A percentile compares a stretch with the other conserved stretches of the same genome.
Conservation (phyloP, 2,329 filamentous ascomycete species). For the Aspergillus thermomutatus region DNA sequence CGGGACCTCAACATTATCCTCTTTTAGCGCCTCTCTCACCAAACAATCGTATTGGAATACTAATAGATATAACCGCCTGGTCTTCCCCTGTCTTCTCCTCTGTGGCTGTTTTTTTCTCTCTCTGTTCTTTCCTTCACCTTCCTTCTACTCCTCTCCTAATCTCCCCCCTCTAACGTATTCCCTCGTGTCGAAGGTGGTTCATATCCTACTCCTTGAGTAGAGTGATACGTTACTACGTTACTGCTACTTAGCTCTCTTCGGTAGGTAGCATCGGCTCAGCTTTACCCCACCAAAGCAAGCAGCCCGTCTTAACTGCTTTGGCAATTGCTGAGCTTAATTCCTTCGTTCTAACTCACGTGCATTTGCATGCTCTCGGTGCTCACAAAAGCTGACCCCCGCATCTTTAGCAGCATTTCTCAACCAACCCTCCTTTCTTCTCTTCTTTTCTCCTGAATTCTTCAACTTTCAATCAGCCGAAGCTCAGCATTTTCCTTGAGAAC, state of each 20-base stretch:
- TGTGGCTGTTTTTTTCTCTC: slow-evolving; percentile 1
- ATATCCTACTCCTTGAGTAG: not conserved
- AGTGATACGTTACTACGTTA: not conserved
- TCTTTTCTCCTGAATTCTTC: not conserved
- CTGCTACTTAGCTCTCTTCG: not conserved
- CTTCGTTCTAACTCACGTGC: slow-evolving; percentile 13
- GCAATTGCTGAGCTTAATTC: slow-evolving; percentile 12
- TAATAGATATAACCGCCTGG: not conserved
- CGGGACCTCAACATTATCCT: slow-evolving; percentile 19
- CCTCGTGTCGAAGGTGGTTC: not conserved
- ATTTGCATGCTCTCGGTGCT: not conserved
- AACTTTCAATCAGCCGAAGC: slow-evolving; percentile 2
- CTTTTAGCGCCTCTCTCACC: not conserved
- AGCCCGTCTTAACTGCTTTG: not conserved
- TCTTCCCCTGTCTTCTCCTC: slow-evolving; percentile 9
- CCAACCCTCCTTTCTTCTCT: not conserved
- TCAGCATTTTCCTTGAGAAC: not conserved
- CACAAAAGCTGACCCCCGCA: not conserved
- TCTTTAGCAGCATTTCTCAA: not conserved
- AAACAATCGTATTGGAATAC: not conserved
- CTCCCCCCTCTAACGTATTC: not conserved
- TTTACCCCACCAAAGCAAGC: slow-evolving; percentile 1
- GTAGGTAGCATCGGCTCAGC: not conserved
- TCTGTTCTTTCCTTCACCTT: slow-evolving; percentile 1
- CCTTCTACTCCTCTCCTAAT: not conserved